Conservation (phyloP, 305 asterid genomes). For the Fraxinus floribunda region DNA sequence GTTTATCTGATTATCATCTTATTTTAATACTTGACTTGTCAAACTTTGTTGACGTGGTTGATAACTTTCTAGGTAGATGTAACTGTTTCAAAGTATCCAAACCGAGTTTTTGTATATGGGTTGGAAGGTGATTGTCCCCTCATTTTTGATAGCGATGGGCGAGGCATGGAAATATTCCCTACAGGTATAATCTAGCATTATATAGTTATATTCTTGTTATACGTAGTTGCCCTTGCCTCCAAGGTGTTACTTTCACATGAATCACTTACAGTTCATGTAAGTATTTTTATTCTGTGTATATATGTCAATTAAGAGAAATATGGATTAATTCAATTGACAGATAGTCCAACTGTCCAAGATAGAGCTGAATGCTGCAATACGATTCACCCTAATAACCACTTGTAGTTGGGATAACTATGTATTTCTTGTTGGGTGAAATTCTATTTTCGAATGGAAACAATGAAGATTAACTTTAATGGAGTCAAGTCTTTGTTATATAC, state of each 20-base stretch:
- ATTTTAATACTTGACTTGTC: constrained; percentile 6
- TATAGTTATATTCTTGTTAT: neutral
- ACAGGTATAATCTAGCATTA: constrained; percentile 56
- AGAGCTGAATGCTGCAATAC: neutral
- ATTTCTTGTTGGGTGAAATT: neutral
- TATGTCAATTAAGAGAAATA: neutral
- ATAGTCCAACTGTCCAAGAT: neutral
- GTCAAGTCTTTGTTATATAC: neutral
- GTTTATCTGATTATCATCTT: constrained; percentile 7
- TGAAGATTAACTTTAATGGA: neutral
- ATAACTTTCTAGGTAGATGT: constrained; percentile 60
- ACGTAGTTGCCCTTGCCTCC: constrained; percentile 8
- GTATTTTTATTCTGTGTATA: constrained; percentile 1
- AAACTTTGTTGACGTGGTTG: constrained; percentile 16
- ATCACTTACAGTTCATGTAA: neutral
- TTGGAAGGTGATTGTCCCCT: constrained; percentile 88
- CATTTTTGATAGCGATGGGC: constrained; percentile 78
- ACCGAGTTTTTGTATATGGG: constrained; percentile 83
- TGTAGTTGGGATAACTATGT: neutral
- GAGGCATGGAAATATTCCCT: constrained; percentile 82
- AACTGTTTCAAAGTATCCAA: constrained; percentile 73
- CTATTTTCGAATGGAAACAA: neutral
- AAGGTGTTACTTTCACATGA: neutral
- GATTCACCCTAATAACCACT: neutral
- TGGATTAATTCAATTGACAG: neutral